These are phyloP conservation scores for Ilyonectria robusta DNA, from an alignment of 2,329 filamentous ascomycete species.

Conservation along the genomic window DNA sequence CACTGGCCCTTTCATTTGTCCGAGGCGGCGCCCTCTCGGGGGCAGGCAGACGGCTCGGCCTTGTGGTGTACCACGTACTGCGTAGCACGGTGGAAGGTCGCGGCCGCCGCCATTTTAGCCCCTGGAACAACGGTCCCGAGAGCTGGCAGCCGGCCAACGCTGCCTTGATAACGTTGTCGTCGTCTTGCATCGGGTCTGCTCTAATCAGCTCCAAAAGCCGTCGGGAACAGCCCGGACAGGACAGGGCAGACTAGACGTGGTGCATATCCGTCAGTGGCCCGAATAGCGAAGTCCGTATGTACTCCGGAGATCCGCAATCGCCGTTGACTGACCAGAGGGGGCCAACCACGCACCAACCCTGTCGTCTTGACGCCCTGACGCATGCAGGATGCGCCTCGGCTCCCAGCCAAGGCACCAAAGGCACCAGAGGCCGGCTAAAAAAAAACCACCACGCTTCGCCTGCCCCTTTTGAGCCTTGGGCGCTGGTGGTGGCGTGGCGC, in stretches of 20 bases:
- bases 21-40: background rate
- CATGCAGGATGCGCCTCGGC: background rate
- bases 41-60: background rate
- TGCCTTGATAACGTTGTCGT: background rate
- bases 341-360: background rate
- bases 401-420: background rate
- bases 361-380: background rate
- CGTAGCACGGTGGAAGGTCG: background rate
- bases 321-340: background rate
- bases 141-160: background rate
- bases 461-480: slow-evolving; percentile 28
- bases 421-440: slow-evolving; percentile 2
- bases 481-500: slow-evolving; percentile 27
- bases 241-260: too few species aligned
- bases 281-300: background rate
- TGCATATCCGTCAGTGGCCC: background rate
- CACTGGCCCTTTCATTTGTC: background rate
- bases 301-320: background rate
- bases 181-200: background rate
- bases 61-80: background rate
- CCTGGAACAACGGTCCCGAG: background rate
- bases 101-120: background rate
- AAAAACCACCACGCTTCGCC: slow-evolving; percentile 24
- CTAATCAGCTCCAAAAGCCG: too few species aligned
- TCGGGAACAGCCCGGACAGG: too few species aligned